phyloP scores from a whole-genome alignment of 805 yeast genomes.

The Spathaspora hagerdaliae region DNA sequence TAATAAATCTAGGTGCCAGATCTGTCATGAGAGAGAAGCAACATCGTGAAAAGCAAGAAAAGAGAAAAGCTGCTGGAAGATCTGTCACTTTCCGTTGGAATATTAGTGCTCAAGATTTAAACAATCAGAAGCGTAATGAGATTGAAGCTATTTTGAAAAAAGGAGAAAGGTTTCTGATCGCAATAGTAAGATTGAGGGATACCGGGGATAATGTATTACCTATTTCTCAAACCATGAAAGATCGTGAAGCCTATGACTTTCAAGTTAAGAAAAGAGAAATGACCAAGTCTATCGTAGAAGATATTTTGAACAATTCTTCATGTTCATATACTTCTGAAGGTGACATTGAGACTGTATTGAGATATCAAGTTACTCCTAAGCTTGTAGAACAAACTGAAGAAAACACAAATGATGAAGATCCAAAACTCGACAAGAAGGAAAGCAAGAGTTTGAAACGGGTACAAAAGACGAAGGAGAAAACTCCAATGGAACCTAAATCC shows the following conservation, averaged over 20 bases:
- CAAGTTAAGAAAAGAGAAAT: slow-evolving; percentile 25
- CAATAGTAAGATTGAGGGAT: neutral
- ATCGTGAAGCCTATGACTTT: slow-evolving; percentile 9
- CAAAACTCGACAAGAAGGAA: slow-evolving; percentile 12
- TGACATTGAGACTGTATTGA: slow-evolving; percentile 21
- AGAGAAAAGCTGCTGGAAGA: slow-evolving; percentile 34
- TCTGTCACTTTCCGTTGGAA: slow-evolving; percentile 32
- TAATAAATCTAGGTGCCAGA: slow-evolving; percentile 30
- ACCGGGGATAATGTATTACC: neutral
- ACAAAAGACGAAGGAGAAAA: slow-evolving; percentile 9
- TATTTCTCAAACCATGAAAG: neutral
- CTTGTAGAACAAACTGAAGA: neutral
- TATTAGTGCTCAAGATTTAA: slow-evolving; percentile 35
- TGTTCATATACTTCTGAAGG: slow-evolving; percentile 7
- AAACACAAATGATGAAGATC: slow-evolving; percentile 5
- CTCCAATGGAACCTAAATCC: slow-evolving; percentile 1
- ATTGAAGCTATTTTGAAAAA: slow-evolving; percentile 26
- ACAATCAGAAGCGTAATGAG: slow-evolving; percentile 33
- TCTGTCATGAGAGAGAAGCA: slow-evolving; percentile 25
- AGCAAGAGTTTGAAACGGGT: slow-evolving; percentile 12
- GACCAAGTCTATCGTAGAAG: slow-evolving; percentile 21
- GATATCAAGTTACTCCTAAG: slow-evolving; percentile 18
- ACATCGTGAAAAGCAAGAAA: slow-evolving; percentile 27
- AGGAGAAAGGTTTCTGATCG: slow-evolving; percentile 17
- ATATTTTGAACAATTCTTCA: slow-evolving; percentile 21